These are phyloP conservation scores for Irpex sp. DNA, from an alignment of 1,284 basidiomycete species.

Conservation along the genomic window DNA sequence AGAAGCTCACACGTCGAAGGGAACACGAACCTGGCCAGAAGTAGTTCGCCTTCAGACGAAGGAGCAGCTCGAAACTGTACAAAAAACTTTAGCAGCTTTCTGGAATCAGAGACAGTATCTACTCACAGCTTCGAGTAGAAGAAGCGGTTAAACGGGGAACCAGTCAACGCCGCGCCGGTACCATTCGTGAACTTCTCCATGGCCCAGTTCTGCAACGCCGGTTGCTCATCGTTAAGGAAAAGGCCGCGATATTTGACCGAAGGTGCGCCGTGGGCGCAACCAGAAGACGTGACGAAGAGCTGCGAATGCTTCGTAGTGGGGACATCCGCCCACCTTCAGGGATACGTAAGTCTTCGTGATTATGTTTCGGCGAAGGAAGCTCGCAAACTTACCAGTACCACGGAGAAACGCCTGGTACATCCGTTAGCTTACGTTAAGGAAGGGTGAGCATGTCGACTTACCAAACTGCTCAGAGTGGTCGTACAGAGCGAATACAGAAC, in stretches of 20 bases:
- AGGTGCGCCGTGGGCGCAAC: conserved; percentile 62
- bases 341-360: neutral
- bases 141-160: conserved; percentile 58
- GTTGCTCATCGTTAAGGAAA: conserved; percentile 45
- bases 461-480: conserved; percentile 74
- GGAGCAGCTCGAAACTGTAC: conserved; percentile 58
- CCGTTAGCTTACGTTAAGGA: neutral
- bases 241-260: conserved; percentile 71
- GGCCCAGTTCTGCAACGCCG: conserved; percentile 47
- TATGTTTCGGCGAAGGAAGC: neutral
- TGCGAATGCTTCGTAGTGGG: conserved; percentile 47
- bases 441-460: conserved; percentile 22
- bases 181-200: conserved; percentile 67
- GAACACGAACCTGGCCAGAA: conserved; percentile 55
- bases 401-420: conserved; percentile 49
- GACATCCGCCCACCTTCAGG: conserved; percentile 64
- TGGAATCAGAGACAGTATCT: neutral
- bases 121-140: conserved; percentile 61
- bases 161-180: conserved; percentile 43
- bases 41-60: conserved; percentile 69
- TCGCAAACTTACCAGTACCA: conserved; percentile 53
- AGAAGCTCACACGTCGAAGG: neutral
- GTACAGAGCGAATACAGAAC: conserved; percentile 66
- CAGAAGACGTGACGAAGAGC: conserved; percentile 45
- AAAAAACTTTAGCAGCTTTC: conserved; percentile 1